A percentile compares a stretch with the other conserved stretches of the same genome.
Evolutionary conservation across 306 rosid genomes (phyloP).

Genomic region (Astragalus membranaceus): DNA sequence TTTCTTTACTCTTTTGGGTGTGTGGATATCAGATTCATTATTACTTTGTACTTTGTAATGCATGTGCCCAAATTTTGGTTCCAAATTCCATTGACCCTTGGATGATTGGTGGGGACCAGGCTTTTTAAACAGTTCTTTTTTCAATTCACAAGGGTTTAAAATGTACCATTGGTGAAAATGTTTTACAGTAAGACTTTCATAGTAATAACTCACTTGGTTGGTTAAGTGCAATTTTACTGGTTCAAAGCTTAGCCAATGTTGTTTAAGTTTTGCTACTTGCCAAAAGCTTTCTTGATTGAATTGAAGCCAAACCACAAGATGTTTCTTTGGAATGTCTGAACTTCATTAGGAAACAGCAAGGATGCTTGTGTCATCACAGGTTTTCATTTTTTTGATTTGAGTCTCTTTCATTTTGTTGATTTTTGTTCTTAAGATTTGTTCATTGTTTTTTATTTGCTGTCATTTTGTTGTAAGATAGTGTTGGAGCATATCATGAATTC

Average conservation of each 20-base stretch:
- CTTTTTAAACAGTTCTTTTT: not conserved
- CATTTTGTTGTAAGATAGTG: too few species aligned
- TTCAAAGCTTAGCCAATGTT: conserved; percentile 1
- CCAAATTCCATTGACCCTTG: conserved; percentile 27
- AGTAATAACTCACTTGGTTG: not conserved
- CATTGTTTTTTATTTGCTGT: too few species aligned
- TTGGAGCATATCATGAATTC: too few species aligned
- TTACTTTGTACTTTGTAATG: not conserved
- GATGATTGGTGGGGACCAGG: conserved; percentile 20
- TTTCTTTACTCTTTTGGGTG: conserved; percentile 22
- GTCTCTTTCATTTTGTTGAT: too few species aligned
- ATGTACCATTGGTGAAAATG: conserved; percentile 18
- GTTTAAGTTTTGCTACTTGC: not conserved
- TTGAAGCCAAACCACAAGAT: not conserved
- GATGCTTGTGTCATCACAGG: not conserved
- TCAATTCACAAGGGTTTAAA: conserved; percentile 11
- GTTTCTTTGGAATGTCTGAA: too few species aligned
- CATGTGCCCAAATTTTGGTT: conserved; percentile 23
- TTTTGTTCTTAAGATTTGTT: too few species aligned
- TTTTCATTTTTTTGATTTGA: too few species aligned
- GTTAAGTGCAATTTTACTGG: not conserved
- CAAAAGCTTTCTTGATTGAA: not conserved
- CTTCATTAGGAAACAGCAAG: not conserved
- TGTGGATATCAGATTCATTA: conserved; percentile 14
- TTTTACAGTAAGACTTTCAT: not conserved